Evolutionary conservation across 768 basidiomycete species (phyloP).

Genomic region (Tylopilus balloui): DNA sequence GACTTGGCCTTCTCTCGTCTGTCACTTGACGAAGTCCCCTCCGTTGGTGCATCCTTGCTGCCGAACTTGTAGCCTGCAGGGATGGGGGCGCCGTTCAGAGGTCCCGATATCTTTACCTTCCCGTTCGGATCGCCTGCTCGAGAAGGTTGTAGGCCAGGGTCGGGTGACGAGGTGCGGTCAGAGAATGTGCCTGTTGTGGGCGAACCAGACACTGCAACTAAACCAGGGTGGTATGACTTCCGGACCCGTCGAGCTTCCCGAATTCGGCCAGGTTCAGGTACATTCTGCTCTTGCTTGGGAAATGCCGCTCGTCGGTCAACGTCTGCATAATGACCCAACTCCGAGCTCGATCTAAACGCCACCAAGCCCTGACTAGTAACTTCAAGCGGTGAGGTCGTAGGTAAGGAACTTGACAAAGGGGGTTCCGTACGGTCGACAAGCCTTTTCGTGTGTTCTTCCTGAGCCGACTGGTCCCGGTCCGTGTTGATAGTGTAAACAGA

Average conservation of each 20-base stretch:
- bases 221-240: constrained; percentile 62
- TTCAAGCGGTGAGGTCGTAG: constrained; percentile 44
- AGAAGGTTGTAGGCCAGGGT: constrained; percentile 45
- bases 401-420: constrained; percentile 60
- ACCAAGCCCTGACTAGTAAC: constrained; percentile 28
- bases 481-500: constrained; percentile 44
- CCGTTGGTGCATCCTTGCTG: constrained; percentile 56
- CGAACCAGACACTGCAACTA: constrained; percentile 47
- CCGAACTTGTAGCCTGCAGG: constrained; percentile 91
- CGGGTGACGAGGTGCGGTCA: constrained; percentile 41
- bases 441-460: constrained; percentile 34
- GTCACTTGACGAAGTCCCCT: constrained; percentile 46
- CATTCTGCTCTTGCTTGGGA: constrained; percentile 39
- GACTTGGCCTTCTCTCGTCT: constrained; percentile 91
- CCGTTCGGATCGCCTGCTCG: constrained; percentile 52
- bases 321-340: constrained; percentile 78
- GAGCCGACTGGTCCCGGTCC: constrained; percentile 21
- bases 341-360: constrained; percentile 64
- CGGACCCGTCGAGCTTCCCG: constrained; percentile 49
- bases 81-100: constrained; percentile 78
- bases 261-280: constrained; percentile 52
- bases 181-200: constrained; percentile 35
- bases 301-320: constrained; percentile 36
- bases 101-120: constrained; percentile 86
- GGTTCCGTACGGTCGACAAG: constrained; percentile 49